A percentile compares a stretch with the other conserved stretches of the same genome.
phyloP scores from a whole-genome alignment of 208 protist genomes.

The Tritrichomonas foetus region DNA sequence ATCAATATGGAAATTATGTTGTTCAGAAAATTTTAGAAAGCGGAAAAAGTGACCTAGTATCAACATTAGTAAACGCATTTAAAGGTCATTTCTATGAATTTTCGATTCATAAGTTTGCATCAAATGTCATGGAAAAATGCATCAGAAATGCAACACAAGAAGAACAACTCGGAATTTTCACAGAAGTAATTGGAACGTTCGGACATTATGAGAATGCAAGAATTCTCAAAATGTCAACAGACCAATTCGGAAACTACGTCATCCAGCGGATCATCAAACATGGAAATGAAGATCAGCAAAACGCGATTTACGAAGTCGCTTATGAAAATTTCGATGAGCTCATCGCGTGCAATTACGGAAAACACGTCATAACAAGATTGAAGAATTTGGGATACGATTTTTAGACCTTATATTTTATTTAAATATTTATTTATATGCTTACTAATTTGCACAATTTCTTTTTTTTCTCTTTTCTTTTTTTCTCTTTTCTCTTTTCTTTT shows the following conservation, averaged over 20 bases:
- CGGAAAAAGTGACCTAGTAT: neutral
- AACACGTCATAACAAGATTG: neutral
- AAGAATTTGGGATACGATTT: neutral
- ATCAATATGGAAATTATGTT: slow-evolving; percentile 51
- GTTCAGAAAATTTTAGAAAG: slow-evolving; percentile 42
- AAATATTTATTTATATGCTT: too few species aligned
- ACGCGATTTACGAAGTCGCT: neutral
- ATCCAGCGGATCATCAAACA: slow-evolving; percentile 40
- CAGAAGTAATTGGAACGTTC: neutral
- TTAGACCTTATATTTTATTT: too few species aligned
- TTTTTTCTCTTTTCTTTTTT: too few species aligned
- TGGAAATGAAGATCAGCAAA: slow-evolving; percentile 32
- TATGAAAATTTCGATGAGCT: neutral
- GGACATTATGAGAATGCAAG: neutral
- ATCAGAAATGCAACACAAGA: neutral
- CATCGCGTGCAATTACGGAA: neutral
- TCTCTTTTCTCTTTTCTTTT: too few species aligned
- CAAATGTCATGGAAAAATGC: slow-evolving; percentile 48
- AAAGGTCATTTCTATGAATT: neutral
- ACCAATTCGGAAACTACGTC: slow-evolving; percentile 50
- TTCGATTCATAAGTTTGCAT: slow-evolving; percentile 48
- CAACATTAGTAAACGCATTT: neutral
- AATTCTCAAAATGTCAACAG: slow-evolving; percentile 28
- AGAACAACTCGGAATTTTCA: neutral
- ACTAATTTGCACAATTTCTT: too few species aligned